Percentiles rank a stretch among this genome's conserved stretches.
Conservation (phyloP, 129 eudicot genomes). For the Centella asiatica region DNA sequence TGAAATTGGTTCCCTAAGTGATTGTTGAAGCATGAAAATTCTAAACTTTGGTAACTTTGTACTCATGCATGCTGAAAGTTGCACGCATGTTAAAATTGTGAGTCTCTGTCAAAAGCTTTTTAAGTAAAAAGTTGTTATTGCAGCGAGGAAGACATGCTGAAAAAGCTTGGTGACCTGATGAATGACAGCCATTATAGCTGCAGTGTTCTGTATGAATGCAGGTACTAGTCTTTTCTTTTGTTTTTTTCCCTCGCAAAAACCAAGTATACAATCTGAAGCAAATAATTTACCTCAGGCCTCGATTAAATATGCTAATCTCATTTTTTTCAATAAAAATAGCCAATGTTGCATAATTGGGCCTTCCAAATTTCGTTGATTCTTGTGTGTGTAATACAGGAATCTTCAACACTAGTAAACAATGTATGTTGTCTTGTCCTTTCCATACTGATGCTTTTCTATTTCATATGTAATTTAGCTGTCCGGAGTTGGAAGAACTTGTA, state of each 20-base stretch:
- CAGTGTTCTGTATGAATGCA: slow-evolving; percentile 91
- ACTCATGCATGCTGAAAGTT: no score
- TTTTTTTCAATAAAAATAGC: no score
- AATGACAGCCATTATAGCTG: slow-evolving; percentile 92
- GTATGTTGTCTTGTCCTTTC: not conserved
- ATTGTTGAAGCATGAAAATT: not conserved
- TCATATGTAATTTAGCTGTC: slow-evolving; percentile 40
- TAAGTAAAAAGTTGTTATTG: slow-evolving; percentile 6
- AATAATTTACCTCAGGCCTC: no score
- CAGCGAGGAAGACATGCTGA: slow-evolving; percentile 80
- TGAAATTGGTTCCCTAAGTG: no score
- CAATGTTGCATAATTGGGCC: no score
- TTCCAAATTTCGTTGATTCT: no score
- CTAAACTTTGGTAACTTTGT: no score
- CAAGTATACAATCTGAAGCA: no score
- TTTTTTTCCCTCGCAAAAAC: not conserved
- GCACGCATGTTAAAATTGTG: no score
- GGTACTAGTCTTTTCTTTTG: slow-evolving; percentile 26
- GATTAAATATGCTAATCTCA: no score
- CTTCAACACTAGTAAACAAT: not conserved
- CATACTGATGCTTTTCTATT: not conserved
- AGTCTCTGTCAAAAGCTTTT: no score
- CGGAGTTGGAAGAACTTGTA: slow-evolving; percentile 91
- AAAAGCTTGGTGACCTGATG: slow-evolving; percentile 93
- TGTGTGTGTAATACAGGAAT: no score